Percentiles rank a stretch among this genome's conserved stretches.
Evolutionary conservation across 2,329 filamentous ascomycete species (phyloP).

Genomic region (Penicillium nordicum): DNA sequence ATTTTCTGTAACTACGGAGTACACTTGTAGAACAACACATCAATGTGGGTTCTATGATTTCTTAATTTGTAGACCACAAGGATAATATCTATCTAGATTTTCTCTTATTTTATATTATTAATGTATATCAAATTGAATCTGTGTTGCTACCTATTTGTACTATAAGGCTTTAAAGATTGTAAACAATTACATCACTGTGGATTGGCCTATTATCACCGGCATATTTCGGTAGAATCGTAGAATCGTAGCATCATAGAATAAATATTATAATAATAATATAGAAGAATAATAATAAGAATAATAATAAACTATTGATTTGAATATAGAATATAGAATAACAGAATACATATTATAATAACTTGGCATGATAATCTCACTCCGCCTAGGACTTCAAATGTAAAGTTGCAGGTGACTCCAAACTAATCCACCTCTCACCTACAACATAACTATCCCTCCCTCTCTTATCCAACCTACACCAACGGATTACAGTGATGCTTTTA

Average conservation of each 20-base stretch:
- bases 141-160: too few relatives aligned
- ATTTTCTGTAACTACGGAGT: not conserved
- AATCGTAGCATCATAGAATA: not conserved
- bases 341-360: not conserved
- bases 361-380: not conserved
- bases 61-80: not conserved
- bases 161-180: not conserved
- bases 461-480: not conserved
- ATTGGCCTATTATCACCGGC: not conserved
- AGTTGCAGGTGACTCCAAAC: not conserved
- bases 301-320: not conserved
- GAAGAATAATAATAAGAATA: not conserved
- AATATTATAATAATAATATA: too few relatives aligned
- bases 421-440: not conserved
- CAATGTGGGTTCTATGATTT: not conserved
- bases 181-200: conserved; percentile 5
- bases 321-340: not conserved
- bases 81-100: not conserved
- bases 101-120: not conserved
- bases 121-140: not conserved
- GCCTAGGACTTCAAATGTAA: not conserved
- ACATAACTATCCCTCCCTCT: not conserved
- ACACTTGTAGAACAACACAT: not conserved
- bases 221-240: not conserved
- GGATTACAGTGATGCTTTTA: conserved; percentile 5